Conservation (phyloP, 192 early-diverging fungal genomes). For the Linnemannia exigua region DNA sequence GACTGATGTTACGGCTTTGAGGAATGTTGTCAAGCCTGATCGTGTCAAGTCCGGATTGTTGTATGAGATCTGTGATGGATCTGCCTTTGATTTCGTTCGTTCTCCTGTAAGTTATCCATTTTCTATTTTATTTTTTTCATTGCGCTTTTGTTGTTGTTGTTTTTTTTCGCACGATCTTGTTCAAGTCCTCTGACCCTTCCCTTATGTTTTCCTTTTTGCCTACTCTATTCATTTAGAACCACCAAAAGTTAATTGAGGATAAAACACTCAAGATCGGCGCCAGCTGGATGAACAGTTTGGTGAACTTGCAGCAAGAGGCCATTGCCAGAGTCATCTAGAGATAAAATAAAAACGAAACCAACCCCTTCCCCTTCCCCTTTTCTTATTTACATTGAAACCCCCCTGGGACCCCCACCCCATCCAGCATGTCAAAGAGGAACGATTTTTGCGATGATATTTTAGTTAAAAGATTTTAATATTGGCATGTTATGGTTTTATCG, state of each 20-base stretch:
- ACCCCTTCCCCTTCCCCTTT: not conserved
- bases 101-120: constrained; percentile 33
- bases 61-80: constrained; percentile 54
- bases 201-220: not conserved
- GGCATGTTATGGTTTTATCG: not conserved
- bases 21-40: constrained; percentile 40
- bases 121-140: not conserved
- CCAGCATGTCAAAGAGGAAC: too few species aligned
- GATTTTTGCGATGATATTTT: not conserved
- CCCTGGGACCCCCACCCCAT: too few species aligned
- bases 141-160: not conserved
- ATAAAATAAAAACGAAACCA: constrained; percentile 7
- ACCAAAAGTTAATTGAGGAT: constrained; percentile 49
- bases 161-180: not conserved
- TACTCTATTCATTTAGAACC: not conserved
- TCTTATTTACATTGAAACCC: not conserved
- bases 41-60: constrained; percentile 41
- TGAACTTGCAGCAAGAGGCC: constrained; percentile 42
- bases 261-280: constrained; percentile 45
- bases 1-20: constrained; percentile 33
- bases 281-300: constrained; percentile 53
- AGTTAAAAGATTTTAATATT: not conserved
- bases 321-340: constrained; percentile 33
- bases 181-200: too few species aligned
- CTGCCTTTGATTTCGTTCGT: constrained; percentile 44